Percentiles rank a stretch among this genome's conserved stretches.
These are phyloP conservation scores for Blastocystis sp. DNA, from an alignment of 352 stramenopile species.

Conservation along the genomic window DNA sequence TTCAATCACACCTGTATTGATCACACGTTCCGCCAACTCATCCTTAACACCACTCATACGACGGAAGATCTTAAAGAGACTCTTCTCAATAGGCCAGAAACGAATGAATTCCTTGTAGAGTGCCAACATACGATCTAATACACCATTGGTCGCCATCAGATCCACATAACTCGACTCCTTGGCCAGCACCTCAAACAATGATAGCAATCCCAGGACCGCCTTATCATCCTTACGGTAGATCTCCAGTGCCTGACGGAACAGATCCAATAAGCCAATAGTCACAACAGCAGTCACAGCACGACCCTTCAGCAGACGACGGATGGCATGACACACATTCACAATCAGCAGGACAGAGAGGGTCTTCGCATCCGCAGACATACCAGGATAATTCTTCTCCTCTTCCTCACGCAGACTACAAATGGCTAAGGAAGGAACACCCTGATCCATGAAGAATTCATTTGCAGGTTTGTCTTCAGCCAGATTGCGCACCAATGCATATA, in stretches of 20 bases:
- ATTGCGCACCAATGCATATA: conserved; percentile 21
- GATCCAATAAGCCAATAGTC: not conserved
- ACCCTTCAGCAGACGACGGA: conserved; percentile 33
- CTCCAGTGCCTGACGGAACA: not conserved
- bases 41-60: not conserved
- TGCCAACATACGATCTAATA: conserved; percentile 2
- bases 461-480: not conserved
- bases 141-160: not conserved
- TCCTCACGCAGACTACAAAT: conserved; percentile 40
- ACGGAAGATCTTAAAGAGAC: conserved; percentile 63
- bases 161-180: conserved; percentile 49
- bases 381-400: not conserved
- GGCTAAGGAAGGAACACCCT: not conserved
- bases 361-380: not conserved
- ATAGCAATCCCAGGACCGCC: conserved; percentile 22
- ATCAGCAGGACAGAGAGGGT: conserved; percentile 37
- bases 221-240: not conserved
- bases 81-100: conserved; percentile 50
- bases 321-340: conserved; percentile 14
- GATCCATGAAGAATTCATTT: conserved; percentile 45
- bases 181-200: conserved; percentile 31
- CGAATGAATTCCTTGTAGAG: conserved; percentile 61
- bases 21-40: conserved; percentile 9
- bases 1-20: conserved; percentile 64
- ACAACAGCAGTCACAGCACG: conserved; percentile 35